phyloP scores from a whole-genome alignment of 805 yeast species.

The Saccharomyces mikatae region DNA sequence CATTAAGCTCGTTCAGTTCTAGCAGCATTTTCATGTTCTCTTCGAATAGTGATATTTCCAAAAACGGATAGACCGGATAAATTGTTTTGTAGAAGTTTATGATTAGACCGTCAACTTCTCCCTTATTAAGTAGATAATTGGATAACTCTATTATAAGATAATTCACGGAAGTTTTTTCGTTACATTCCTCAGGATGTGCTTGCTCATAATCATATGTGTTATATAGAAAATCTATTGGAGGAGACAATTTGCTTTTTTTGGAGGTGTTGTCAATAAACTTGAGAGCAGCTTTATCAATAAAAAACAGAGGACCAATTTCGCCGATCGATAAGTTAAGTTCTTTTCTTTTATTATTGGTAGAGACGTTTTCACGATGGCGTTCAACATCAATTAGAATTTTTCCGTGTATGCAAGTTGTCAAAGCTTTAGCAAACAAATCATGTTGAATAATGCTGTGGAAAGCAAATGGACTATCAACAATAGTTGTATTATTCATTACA shows the following conservation, averaged over 20 bases:
- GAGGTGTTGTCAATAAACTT: constrained; percentile 9
- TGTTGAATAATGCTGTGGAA: constrained; percentile 10
- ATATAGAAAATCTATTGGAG: constrained; percentile 12
- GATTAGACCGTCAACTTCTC: not conserved
- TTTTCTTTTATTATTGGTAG: not conserved
- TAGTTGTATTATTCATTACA: constrained; percentile 11
- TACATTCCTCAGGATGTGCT: not conserved
- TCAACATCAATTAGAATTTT: constrained; percentile 10
- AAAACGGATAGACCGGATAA: constrained; percentile 7
- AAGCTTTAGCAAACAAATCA: constrained; percentile 10
- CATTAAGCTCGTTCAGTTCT: not conserved
- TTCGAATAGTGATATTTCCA: constrained; percentile 6
- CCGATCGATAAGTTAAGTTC: not conserved
- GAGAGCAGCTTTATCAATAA: constrained; percentile 14
- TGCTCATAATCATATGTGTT: constrained; percentile 4
- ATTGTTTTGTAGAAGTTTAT: constrained; percentile 3
- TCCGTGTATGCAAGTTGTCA: constrained; percentile 14
- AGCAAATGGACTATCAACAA: constrained; percentile 13
- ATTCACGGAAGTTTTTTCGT: not conserved
- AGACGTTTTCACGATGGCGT: not conserved
- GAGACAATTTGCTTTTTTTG: constrained; percentile 4
- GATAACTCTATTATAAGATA: not conserved
- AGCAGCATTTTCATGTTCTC: not conserved
- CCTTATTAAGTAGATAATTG: not conserved
- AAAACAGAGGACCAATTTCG: constrained; percentile 8